phyloP scores from a whole-genome alignment of 768 basidiomycete species.

The Russula foetens region DNA sequence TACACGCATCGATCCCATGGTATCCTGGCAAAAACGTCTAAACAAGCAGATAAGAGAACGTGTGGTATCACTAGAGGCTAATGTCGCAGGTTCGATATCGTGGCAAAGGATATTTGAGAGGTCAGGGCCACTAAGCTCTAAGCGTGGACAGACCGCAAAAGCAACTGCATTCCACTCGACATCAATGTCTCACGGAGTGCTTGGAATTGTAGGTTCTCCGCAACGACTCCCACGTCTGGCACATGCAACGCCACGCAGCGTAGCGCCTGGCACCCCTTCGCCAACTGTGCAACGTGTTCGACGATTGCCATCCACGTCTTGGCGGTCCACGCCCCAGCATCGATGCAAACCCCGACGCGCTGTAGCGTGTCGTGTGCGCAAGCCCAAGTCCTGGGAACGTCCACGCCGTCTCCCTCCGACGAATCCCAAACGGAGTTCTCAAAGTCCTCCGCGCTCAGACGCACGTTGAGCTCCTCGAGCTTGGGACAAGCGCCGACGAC shows the following conservation, averaged over 20 bases:
- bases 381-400: not conserved
- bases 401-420: not conserved
- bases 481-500: constrained; percentile 6
- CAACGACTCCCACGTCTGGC: not conserved
- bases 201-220: not conserved
- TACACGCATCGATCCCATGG: not conserved
- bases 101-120: no score
- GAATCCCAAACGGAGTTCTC: not conserved
- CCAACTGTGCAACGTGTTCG: not conserved
- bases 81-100: no score
- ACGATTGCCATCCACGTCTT: not conserved
- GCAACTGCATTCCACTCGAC: not conserved
- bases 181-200: not conserved
- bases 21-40: not conserved
- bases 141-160: not conserved
- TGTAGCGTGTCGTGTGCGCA: constrained; percentile 1
- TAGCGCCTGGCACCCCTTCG: constrained; percentile 2
- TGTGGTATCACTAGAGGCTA: not conserved
- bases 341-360: constrained; percentile 8
- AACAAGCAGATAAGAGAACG: not conserved
- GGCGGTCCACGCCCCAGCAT: not conserved
- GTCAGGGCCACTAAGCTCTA: not conserved
- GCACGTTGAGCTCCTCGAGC: constrained; percentile 13
- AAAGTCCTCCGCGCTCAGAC: not conserved
- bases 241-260: not conserved